phyloP scores from a whole-genome alignment of 768 basidiomycete genomes.

The Sporobolomyces phaffii region DNA sequence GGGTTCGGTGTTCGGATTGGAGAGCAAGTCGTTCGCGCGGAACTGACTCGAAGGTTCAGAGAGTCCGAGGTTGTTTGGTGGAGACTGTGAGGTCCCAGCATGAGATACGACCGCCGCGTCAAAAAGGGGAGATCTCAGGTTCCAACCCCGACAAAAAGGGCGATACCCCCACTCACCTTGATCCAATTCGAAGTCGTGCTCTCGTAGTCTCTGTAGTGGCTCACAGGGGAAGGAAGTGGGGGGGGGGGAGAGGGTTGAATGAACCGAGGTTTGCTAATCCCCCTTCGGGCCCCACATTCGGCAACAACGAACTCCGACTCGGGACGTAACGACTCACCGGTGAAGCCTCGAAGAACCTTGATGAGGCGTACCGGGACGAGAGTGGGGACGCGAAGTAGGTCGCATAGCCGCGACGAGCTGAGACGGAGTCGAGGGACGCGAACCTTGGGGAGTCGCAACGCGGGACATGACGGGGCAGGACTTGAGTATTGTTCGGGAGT shows the following conservation, averaged over 20 bases:
- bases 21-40: constrained; percentile 1
- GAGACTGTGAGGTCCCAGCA: background rate
- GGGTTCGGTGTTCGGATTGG: constrained; percentile 5
- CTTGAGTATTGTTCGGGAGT: background rate
- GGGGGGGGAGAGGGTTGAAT: too few relatives aligned
- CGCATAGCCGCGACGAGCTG: background rate
- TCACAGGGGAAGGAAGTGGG: background rate
- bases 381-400: background rate
- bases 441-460: background rate
- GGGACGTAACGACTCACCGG: background rate
- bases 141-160: too few relatives aligned
- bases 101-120: too few relatives aligned
- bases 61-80: background rate
- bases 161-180: background rate
- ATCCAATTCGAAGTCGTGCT: background rate
- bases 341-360: constrained; percentile 6
- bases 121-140: too few relatives aligned
- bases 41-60: background rate
- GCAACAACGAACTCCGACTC: too few relatives aligned
- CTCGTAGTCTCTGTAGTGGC: background rate
- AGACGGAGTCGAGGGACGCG: constrained; percentile 1
- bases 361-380: constrained; percentile 3
- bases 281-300: too few relatives aligned
- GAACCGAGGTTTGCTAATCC: too few relatives aligned
- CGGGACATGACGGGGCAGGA: background rate